Base-by-base conservation (phyloP, 768 basidiomycete genomes). In the Lactarius trivialis region DNA sequence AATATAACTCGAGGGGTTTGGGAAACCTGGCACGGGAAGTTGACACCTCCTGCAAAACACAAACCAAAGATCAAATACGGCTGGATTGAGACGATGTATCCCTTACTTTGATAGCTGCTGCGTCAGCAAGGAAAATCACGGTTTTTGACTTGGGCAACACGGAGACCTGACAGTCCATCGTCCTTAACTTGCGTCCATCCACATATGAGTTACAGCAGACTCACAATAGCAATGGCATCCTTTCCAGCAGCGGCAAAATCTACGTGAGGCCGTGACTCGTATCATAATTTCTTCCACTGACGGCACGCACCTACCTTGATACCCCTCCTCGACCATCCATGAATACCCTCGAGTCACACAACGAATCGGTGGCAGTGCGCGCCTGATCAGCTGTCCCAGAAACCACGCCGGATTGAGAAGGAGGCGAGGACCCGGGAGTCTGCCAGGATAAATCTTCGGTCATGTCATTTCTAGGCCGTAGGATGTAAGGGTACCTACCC, bases 1-100 rank as follows among this genome's bases (percentile, higher is more conserved):
- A 64, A 65, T 87, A 87, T 26, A 74, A 67, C 5, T 78, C 65
- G 0, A 81, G 68, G 7, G 83, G 80, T 67, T 88, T 88, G 0
- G 83, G 81, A 65, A 85, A 88, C 19, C 79, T 77, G 8, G 77
- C 72, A 14, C 82, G 75, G 28, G 77, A 75, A 15, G 75, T 72
- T 14, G 36, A 1, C 36, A 36, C 36, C 36, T 36, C 36, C 36
- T 36, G 36, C 36, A 36, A 12, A 14, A 71, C 43, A 33, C 14
- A 17, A 37, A 37, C 14, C 14, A 15, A 15, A 34, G 39, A 17
- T 63, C 26, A 48, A 4, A 24, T n/a, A 5, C 8, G 6, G 33
- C n/a, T 11, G 7, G 11, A 30, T 30, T 3, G 15, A 51, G 12
- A 12, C 11, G 2, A n/a, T 24, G 28, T 9, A 15, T 19, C 37